Percentiles rank a stretch among this genome's conserved stretches.
These are phyloP conservation scores for Spinacia oleracea DNA, from an alignment of 179 eudicot species.

Conservation along the genomic window DNA sequence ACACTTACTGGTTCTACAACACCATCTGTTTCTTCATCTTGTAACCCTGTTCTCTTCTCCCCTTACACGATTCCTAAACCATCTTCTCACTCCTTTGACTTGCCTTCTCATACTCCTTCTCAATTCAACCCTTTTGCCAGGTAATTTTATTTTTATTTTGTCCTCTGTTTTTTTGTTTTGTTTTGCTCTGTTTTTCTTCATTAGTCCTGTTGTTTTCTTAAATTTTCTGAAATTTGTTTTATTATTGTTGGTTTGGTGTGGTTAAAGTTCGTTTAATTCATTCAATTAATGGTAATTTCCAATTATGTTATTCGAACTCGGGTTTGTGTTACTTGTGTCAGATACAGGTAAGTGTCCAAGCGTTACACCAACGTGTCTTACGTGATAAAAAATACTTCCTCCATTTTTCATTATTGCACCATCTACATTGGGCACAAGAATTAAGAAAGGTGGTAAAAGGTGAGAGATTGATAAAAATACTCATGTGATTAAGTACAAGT, in stretches of 20 bases:
- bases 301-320: too few species aligned
- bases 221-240: not conserved
- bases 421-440: too few species aligned
- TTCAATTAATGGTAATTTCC: not conserved
- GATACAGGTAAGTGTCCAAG: too few species aligned
- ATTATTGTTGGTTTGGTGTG: not conserved
- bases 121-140: conserved; percentile 28
- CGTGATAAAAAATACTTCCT: too few species aligned
- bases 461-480: too few species aligned
- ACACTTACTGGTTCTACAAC: conserved; percentile 5
- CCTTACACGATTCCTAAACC: conserved; percentile 19
- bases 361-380: too few species aligned
- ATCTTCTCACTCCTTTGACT: conserved; percentile 22
- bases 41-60: conserved; percentile 8
- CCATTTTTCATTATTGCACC: too few species aligned
- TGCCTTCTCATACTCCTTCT: conserved; percentile 15
- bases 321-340: too few species aligned
- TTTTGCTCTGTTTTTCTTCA: not conserved
- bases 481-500: too few species aligned
- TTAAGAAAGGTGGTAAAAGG: too few species aligned
- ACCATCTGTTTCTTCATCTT: conserved; percentile 4
- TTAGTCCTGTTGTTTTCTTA: not conserved
- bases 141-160: conserved; percentile 1
- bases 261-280: conserved; percentile 1
- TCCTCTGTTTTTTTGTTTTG: not conserved